Evolutionary conservation across 768 basidiomycete genomes (phyloP).

Genomic region (Mrakia hoshinonis): DNA sequence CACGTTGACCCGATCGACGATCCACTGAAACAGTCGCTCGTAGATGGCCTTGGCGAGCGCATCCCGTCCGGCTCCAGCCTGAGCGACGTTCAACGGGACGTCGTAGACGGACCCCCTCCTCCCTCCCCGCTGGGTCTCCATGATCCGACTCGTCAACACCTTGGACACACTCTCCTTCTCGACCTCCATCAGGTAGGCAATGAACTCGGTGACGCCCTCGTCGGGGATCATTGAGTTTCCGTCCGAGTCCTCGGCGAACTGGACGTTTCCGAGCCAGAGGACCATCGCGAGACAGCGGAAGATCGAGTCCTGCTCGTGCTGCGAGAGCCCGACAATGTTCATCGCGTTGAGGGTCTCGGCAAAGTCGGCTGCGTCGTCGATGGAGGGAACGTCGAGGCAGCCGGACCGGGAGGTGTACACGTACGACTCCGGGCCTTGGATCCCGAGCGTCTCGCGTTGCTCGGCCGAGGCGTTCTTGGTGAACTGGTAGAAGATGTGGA

Average conservation of each 20-base stretch:
- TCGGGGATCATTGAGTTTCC: conserved; percentile 77
- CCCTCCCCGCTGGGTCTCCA: conserved; percentile 90
- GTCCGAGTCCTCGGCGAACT: conserved; percentile 78
- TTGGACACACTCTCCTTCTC: conserved; percentile 73
- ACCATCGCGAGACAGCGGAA: conserved; percentile 84
- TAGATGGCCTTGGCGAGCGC: conserved; percentile 82
- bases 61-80: conserved; percentile 79
- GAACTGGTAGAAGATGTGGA: conserved; percentile 99
- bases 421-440: conserved; percentile 93
- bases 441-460: conserved; percentile 85
- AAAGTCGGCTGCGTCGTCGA: conserved; percentile 82
- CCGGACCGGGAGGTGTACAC: conserved; percentile 86
- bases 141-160: conserved; percentile 68
- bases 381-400: conserved; percentile 81
- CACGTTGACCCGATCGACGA: conserved; percentile 86
- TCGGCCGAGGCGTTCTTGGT: conserved; percentile 86
- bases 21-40: conserved; percentile 62
- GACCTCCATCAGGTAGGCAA: conserved; percentile 86
- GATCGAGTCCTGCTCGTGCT: conserved; percentile 80
- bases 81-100: conserved; percentile 81
- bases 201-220: conserved; percentile 82
- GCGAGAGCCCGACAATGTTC: conserved; percentile 78
- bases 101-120: conserved; percentile 89
- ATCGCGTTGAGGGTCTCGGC: conserved; percentile 85
- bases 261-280: conserved; percentile 89